phyloP scores from a whole-genome alignment of 2,329 filamentous ascomycete genomes.

The Fusarium citri region DNA sequence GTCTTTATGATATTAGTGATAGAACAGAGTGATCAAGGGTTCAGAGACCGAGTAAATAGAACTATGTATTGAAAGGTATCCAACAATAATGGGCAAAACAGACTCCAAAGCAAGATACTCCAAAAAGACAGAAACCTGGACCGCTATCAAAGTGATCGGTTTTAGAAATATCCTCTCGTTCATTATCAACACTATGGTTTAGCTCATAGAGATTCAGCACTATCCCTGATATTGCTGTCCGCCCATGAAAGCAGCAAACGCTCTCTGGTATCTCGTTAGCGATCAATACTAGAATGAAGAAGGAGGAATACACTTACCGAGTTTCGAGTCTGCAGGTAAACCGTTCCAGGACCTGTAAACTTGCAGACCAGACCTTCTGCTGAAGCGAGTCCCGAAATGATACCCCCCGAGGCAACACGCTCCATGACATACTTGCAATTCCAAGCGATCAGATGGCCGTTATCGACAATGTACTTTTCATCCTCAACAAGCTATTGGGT shows the following conservation, averaged over 20 bases:
- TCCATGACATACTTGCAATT: slow-evolving; percentile 95
- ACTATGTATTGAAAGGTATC: slow-evolving; percentile 33
- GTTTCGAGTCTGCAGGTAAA: slow-evolving; percentile 94
- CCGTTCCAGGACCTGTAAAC: slow-evolving; percentile 89
- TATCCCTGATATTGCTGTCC: slow-evolving; percentile 56
- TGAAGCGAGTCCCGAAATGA: slow-evolving; percentile 86
- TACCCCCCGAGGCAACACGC: slow-evolving; percentile 87
- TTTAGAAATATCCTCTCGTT: neutral
- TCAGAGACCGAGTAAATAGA: neutral
- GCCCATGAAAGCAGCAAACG: slow-evolving; percentile 65
- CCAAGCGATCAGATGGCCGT: slow-evolving; percentile 95
- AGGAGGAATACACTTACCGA: slow-evolving; percentile 61
- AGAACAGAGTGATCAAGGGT: neutral
- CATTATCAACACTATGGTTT: neutral
- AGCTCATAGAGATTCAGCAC: neutral
- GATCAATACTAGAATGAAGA: neutral
- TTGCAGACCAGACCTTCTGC: slow-evolving; percentile 94
- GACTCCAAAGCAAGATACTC: slow-evolving; percentile 20
- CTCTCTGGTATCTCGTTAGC: slow-evolving; percentile 53
- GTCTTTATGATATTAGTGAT: neutral
- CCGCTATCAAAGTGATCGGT: neutral
- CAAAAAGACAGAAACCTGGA: neutral
- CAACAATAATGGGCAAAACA: neutral
- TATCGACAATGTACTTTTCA: slow-evolving; percentile 93
- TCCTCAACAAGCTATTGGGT: slow-evolving; percentile 65